Conservation (phyloP, 2,329 filamentous ascomycete species). For the Aspergillus caelatus region DNA sequence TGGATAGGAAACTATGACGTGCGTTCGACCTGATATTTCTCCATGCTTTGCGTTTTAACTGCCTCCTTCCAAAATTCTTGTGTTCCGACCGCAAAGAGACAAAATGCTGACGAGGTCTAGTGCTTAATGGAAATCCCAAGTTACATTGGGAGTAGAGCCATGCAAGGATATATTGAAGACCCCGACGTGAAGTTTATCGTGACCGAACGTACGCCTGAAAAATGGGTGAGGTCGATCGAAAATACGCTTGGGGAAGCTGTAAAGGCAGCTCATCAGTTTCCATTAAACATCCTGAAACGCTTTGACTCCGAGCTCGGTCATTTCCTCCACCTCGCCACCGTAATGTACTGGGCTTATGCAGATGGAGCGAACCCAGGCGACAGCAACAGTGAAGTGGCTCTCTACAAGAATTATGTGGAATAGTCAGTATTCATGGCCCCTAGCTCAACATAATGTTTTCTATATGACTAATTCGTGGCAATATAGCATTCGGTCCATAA, state of each 20-base stretch:
- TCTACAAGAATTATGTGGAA: constrained; percentile 21
- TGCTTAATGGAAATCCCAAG: constrained; percentile 27
- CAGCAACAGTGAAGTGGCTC: constrained; percentile 16
- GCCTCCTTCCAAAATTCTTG: not conserved
- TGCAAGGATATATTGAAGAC: constrained; percentile 24
- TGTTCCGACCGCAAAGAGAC: not conserved
- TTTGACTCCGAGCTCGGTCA: constrained; percentile 20
- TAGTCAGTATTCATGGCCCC: constrained; percentile 20
- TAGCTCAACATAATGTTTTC: not conserved
- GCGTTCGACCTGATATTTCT: not conserved
- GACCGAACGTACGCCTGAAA: constrained; percentile 24
- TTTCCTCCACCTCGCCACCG: constrained; percentile 16
- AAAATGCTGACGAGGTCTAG: constrained; percentile 5
- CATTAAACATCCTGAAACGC: constrained; percentile 25
- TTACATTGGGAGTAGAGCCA: constrained; percentile 19
- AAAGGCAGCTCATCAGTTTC: constrained; percentile 12
- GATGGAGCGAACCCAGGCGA: constrained; percentile 16
- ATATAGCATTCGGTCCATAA: constrained; percentile 22
- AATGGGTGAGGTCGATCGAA: constrained; percentile 27
- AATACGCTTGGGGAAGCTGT: constrained; percentile 19
- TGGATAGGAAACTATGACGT: constrained; percentile 26
- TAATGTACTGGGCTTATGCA: constrained; percentile 17
- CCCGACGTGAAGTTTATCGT: constrained; percentile 30
- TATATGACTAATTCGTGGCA: not conserved
- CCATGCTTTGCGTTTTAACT: not conserved